Percentiles rank a stretch among this genome's conserved stretches.
Conservation (phyloP, 1,284 basidiomycete genomes). For the Microbotryomycetes sp. region DNA sequence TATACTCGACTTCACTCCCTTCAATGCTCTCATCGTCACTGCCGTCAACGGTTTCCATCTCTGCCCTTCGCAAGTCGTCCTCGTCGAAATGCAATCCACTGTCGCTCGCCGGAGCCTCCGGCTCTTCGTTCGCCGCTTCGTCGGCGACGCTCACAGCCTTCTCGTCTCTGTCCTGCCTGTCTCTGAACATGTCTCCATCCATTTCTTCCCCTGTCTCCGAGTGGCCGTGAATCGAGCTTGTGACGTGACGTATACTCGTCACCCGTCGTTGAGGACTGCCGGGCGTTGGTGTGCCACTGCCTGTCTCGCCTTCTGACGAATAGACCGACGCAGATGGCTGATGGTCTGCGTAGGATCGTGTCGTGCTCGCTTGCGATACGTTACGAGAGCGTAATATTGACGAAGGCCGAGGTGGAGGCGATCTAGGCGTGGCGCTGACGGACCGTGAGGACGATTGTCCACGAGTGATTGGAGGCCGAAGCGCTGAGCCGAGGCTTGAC, state of each 20-base stretch:
- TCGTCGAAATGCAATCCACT: conserved; percentile 27
- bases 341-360: neutral
- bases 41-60: conserved; percentile 10
- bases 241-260: neutral
- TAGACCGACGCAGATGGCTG: neutral
- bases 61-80: conserved; percentile 26
- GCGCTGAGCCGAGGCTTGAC: too few relatives aligned
- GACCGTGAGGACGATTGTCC: neutral
- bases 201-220: conserved; percentile 29
- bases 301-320: neutral
- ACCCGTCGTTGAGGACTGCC: neutral
- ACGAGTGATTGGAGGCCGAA: too few relatives aligned
- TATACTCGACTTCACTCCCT: conserved; percentile 79
- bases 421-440: neutral
- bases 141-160: conserved; percentile 20
- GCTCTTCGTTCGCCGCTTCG: conserved; percentile 36
- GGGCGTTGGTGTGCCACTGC: neutral
- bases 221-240: conserved; percentile 26
- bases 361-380: too few relatives aligned
- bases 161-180: conserved; percentile 1
- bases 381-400: too few relatives aligned
- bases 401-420: too few relatives aligned
- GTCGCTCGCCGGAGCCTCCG: conserved; percentile 38
- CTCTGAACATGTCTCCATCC: conserved; percentile 2
- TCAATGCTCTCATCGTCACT: conserved; percentile 7